Evolutionary conservation across 352 stramenopile genomes (phyloP), one percentile per base, ranked within the genome.

Genomic region (Pythium periplocum): DNA sequence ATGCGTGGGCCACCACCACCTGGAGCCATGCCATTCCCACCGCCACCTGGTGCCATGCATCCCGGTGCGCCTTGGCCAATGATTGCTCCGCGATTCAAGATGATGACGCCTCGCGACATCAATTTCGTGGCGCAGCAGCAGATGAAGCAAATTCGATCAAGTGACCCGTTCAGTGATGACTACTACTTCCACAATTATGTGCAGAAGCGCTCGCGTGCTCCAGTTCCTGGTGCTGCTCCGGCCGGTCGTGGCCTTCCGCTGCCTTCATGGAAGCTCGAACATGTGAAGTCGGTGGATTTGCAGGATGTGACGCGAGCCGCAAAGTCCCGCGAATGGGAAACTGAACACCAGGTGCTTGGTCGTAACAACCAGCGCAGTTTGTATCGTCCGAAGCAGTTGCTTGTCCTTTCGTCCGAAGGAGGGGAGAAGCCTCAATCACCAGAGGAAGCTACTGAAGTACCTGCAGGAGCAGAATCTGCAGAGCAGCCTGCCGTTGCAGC

Each of bases 181-280:
- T 92, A 94, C 57, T 94, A 92, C 52, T 94, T 89, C 55, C 78
- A 92, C 64, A 92, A 92, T 56, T 88, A 78, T 41, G 66, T 82
- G 64, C 77, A 90, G 65, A 94, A 94, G 66, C 77, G 81, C 10
- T 64, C 71, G 38, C 76, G 79, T 10, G 68, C 50, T 10, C 57
- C 62, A 0, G 58, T 57, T 9, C 50, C 64, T 32, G 72, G 72
- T 17, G 17, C 17, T 26, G 17, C 17, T 26, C 57, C 69, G 32
- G 48, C 81, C 1, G 59, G 54, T 2, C 59, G 53, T 6, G 62
- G 55, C 1, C 43, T 77, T 47, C 83, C 81, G 33, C 61, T 92
- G 41, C 83, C 81, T 40, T 92, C 81, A 37, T 90, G 78, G 83
- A 88, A 92, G 59, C 67, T 93, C 7, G 72, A 91, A 63, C 83